phyloP scores from a whole-genome alignment of 192 early-diverging fungal species.

The Podila epigama region DNA sequence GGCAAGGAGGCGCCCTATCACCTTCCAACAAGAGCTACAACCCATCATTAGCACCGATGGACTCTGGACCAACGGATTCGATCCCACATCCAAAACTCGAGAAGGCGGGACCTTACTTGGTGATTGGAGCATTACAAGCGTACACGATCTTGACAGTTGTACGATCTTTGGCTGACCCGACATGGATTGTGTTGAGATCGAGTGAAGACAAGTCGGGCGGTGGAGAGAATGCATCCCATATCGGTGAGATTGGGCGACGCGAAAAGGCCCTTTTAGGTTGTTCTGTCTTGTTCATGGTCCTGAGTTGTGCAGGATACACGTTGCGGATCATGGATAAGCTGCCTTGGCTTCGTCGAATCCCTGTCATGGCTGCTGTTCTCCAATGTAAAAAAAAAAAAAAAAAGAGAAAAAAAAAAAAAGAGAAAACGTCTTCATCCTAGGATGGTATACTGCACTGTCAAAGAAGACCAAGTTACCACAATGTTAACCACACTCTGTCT shows the following conservation, averaged over 20 bases:
- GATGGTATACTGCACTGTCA: no score
- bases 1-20: no score
- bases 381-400: conserved; percentile 12
- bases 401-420: neutral
- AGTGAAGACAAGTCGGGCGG: conserved; percentile 20
- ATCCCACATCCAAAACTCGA: conserved; percentile 10
- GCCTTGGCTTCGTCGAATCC: conserved; percentile 6
- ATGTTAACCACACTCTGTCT: neutral
- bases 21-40: neutral
- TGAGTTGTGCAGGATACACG: conserved; percentile 31
- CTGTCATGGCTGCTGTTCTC: conserved; percentile 13
- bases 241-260: conserved; percentile 7
- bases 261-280: conserved; percentile 8
- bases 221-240: neutral
- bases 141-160: conserved; percentile 35
- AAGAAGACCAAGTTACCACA: no score
- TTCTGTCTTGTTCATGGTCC: conserved; percentile 11
- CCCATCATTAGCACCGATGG: neutral
- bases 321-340: conserved; percentile 37
- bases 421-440: neutral
- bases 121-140: conserved; percentile 15
- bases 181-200: conserved; percentile 19
- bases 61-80: neutral
- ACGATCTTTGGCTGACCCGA: conserved; percentile 29
- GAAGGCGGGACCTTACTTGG: conserved; percentile 18